phyloP scores from a whole-genome alignment of 371 early-diverging fungal genomes.

The Basidiobolus meristosporus region DNA sequence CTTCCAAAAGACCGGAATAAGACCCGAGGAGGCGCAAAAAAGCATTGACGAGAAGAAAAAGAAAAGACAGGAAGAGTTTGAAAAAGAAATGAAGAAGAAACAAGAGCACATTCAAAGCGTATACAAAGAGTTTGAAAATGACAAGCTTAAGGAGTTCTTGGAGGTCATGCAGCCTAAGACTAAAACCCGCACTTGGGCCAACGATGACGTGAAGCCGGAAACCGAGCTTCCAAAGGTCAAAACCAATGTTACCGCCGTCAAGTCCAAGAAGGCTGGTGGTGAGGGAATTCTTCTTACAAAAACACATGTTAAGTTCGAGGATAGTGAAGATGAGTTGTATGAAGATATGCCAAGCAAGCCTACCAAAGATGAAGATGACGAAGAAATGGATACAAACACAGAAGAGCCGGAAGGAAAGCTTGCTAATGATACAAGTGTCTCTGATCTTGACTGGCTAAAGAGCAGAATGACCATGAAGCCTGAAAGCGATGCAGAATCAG shows the following conservation, averaged over 20 bases:
- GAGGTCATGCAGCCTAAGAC: conserved; percentile 76
- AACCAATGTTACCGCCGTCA: conserved; percentile 21
- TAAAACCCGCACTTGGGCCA: conserved; percentile 74
- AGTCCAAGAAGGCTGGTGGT: conserved; percentile 36
- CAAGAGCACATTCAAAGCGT: conserved; percentile 2
- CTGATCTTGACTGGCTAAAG: conserved; percentile 49
- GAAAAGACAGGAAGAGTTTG: conserved; percentile 14
- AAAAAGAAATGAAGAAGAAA: conserved; percentile 9
- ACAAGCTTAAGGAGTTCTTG: conserved; percentile 72
- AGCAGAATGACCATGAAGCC: conserved; percentile 27
- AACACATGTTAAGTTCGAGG: conserved; percentile 31
- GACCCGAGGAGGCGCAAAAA: conserved; percentile 5
- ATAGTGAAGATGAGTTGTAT: conserved; percentile 47
- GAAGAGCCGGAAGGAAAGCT: conserved; percentile 11
- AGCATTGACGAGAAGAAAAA: not conserved
- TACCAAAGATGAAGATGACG: conserved; percentile 8
- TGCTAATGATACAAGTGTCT: conserved; percentile 11
- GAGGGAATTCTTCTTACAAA: conserved; percentile 26
- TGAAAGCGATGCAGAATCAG: conserved; percentile 10
- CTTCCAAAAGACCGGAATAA: conserved; percentile 10
- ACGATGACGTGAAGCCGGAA: conserved; percentile 49
- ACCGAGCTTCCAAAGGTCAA: conserved; percentile 10
- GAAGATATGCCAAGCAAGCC: too few species aligned
- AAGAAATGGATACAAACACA: conserved; percentile 11
- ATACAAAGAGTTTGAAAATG: conserved; percentile 24